A percentile compares a stretch with the other conserved stretches of the same genome.
phyloP scores from a whole-genome alignment of 805 yeast species.

The Metschnikowia chrysomelidarum region DNA sequence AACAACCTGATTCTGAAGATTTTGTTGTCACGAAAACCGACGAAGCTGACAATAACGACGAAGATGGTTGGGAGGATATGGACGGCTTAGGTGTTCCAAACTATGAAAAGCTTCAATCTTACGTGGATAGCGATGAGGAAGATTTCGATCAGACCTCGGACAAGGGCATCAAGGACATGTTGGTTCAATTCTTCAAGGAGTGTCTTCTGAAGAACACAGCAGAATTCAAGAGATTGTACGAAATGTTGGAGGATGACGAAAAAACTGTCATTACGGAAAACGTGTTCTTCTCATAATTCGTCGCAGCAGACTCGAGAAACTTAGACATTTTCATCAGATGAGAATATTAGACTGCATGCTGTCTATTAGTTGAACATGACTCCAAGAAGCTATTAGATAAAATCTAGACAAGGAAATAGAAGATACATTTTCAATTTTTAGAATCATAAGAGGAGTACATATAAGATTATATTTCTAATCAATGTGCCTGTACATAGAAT shows the following conservation, averaged over 20 bases:
- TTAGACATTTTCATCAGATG: no score
- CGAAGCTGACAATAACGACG: slow-evolving; percentile 35
- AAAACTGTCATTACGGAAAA: slow-evolving; percentile 51
- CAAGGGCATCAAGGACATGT: slow-evolving; percentile 37
- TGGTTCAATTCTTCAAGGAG: slow-evolving; percentile 55
- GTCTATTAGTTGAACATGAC: no score
- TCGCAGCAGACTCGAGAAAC: background rate
- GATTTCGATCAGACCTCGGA: slow-evolving; percentile 30
- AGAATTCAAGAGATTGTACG: slow-evolving; percentile 53
- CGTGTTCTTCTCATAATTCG: slow-evolving; percentile 32
- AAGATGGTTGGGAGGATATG: slow-evolving; percentile 71
- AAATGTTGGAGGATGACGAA: slow-evolving; percentile 49
- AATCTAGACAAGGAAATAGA: no score
- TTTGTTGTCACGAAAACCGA: slow-evolving; percentile 27
- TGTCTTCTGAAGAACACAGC: slow-evolving; percentile 49
- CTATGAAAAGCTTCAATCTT: slow-evolving; percentile 60
- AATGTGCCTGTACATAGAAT: no score
- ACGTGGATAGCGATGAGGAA: slow-evolving; percentile 45
- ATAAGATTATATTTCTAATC: no score
- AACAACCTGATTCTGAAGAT: slow-evolving; percentile 45
- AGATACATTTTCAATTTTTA: no score
- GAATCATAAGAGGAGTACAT: no score
- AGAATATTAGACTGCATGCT: no score
- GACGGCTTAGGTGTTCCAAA: slow-evolving; percentile 64
- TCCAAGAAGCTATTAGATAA: no score